These are phyloP conservation scores for Allomyces macrogynus DNA, from an alignment of 192 early-diverging fungal genomes.

Conservation along the genomic window DNA sequence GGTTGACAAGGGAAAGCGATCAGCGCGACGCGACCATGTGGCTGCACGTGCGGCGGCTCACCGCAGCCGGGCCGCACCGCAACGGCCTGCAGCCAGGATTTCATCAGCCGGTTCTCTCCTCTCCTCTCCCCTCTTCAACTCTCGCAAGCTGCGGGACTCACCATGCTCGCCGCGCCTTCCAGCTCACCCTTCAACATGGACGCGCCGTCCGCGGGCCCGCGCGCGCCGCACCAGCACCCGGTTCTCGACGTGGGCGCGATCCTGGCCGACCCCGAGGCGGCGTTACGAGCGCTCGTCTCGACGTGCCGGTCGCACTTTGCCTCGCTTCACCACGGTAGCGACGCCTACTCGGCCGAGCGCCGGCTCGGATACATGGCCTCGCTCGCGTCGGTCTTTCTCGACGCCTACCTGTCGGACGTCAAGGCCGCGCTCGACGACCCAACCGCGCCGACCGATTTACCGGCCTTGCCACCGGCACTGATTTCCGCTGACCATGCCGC, in stretches of 20 bases:
- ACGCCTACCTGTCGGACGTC: neutral
- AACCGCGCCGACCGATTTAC: neutral
- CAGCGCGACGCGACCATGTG: too few species aligned
- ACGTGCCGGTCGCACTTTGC: neutral
- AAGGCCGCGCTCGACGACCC: neutral
- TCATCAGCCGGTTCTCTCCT: too few species aligned
- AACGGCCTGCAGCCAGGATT: too few species aligned
- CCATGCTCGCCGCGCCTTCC: too few species aligned
- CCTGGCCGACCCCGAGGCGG: neutral
- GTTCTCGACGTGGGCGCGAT: neutral
- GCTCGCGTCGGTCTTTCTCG: neutral
- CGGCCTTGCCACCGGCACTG: neutral
- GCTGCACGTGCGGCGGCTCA: too few species aligned
- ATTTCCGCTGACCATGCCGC: neutral
- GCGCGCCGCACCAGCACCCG: too few species aligned
- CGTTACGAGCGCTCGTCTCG: neutral
- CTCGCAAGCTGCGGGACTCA: too few species aligned
- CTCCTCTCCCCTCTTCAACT: too few species aligned
- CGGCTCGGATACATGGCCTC: neutral
- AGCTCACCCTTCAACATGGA: too few species aligned
- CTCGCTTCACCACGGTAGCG: neutral
- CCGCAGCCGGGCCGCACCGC: too few species aligned
- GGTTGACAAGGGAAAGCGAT: too few species aligned
- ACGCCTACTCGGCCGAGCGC: neutral
- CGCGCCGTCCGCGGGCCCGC: too few species aligned